Evolutionary conservation across 164 flowering plant genomes (phyloP), one percentile per base, ranked within the genome.

Genomic region (Chimonanthus praecox): DNA sequence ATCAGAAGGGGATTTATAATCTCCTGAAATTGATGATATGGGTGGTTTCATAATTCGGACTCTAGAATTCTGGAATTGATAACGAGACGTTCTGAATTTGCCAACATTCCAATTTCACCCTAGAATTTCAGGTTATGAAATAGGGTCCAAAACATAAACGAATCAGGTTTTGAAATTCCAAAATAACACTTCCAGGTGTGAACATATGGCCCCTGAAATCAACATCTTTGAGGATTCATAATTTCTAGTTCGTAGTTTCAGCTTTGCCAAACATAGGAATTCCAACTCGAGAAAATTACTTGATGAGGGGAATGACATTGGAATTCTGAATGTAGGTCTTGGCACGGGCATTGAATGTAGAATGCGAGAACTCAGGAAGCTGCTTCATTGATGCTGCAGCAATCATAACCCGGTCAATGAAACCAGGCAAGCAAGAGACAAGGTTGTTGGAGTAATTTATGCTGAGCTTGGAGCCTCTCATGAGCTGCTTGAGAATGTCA

Each of bases 301-400:
- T 84, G 70, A 94, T 80, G 20, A 92, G 84, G 1, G 90, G 89
- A 49, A 94, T 91, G 68, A 92, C 89, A 33, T 85, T 76, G 63
- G 90, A 88, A 10, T 85, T 87, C 33, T 81, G 74, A 6, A 94
- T 82, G 69, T 84, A 85, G 13, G 77, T 64, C 82, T 78, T 84
- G 67, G 86, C 97, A 0, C 99, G 86, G 67, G 78, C 72, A 84
- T 91, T 86, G 71, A 85, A 94, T 7, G 91, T 81, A 3, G 83
- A 80, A 6, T 81, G 68, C 2, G 84, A 74, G 68, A 85, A 92
- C 63, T 90, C 88, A 7, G 89, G 88, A 63, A 72, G 48, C 18
- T 71, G 62, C 85, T 91, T 94, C 95, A 94, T 76, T 6, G 82
- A 65, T 4, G 92, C 97, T 67, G 98, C 95, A 69, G 87, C 83